Evolutionary conservation across 2,329 filamentous ascomycete genomes (phyloP).

Genomic region (Capronia americana): DNA sequence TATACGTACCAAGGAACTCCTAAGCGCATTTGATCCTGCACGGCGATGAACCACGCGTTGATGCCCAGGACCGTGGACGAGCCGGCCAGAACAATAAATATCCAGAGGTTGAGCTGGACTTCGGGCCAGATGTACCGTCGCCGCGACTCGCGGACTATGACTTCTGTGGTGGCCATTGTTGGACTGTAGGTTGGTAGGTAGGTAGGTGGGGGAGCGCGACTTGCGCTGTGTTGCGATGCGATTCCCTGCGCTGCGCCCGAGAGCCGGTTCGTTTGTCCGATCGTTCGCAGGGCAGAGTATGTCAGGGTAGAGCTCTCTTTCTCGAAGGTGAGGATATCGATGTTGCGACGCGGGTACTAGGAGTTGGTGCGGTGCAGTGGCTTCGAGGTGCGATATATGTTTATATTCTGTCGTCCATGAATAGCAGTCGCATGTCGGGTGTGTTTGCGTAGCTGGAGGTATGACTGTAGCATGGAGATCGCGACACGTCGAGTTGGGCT

Average conservation of each 20-base stretch:
- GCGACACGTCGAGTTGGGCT: conserved; percentile 14
- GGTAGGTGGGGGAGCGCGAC: neutral
- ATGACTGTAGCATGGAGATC: conserved; percentile 1
- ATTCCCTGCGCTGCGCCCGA: neutral
- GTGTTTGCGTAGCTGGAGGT: neutral
- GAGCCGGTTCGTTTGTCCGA: neutral
- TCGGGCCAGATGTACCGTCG: conserved; percentile 69
- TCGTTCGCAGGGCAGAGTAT: neutral
- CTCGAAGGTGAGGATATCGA: neutral
- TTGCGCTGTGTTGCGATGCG: neutral
- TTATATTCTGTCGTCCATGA: conserved; percentile 5
- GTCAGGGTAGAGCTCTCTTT: neutral
- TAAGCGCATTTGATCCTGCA: conserved; percentile 62
- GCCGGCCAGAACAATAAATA: conserved; percentile 65
- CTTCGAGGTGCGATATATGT: neutral
- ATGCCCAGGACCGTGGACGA: conserved; percentile 65
- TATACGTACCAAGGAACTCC: conserved; percentile 65
- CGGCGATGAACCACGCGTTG: conserved; percentile 65
- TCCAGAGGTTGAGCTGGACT: conserved; percentile 69
- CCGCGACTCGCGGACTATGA: conserved; percentile 44
- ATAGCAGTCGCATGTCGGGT: conserved; percentile 2
- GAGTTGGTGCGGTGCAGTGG: neutral
- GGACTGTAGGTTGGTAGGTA: conserved; percentile 10
- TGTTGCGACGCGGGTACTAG: neutral
- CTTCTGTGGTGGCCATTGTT: conserved; percentile 44